Conservation (phyloP, 257 asterid genomes). For the Ophiorrhiza pumila region DNA sequence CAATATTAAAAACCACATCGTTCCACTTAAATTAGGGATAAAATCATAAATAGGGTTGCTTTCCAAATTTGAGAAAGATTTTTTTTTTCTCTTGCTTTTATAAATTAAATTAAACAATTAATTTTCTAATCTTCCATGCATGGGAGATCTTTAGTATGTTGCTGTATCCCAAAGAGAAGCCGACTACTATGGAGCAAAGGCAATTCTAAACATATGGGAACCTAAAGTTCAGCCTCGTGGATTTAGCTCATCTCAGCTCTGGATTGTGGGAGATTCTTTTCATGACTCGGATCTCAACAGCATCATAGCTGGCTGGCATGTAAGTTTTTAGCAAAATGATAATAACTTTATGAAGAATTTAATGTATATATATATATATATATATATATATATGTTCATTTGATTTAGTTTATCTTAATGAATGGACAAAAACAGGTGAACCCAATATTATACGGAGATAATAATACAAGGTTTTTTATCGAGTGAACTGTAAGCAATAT, state of each 20-base stretch:
- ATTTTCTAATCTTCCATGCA: slow-evolving; percentile 12
- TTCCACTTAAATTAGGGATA: too few species aligned
- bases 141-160: slow-evolving; percentile 78
- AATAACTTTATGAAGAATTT: too few species aligned
- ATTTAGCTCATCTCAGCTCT: slow-evolving; percentile 27
- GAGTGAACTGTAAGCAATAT: background rate
- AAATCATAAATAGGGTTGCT: too few species aligned
- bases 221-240: slow-evolving; percentile 24
- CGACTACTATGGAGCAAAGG: slow-evolving; percentile 30
- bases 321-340: slow-evolving; percentile 1
- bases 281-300: slow-evolving; percentile 25
- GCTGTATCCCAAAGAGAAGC: slow-evolving; percentile 23
- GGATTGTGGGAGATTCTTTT: slow-evolving; percentile 24
- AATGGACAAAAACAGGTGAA: background rate
- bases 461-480: background rate
- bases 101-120: background rate
- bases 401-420: too few species aligned
- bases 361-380: too few species aligned
- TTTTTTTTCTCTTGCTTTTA: too few species aligned
- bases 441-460: background rate
- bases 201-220: slow-evolving; percentile 27
- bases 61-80: too few species aligned
- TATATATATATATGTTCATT: too few species aligned
- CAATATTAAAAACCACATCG: too few species aligned
- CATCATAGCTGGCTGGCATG: slow-evolving; percentile 34